Evolutionary conservation across 78 protist genomes (phyloP), one percentile per base, ranked within the genome.

Genomic region (Monocercomonoides exilis): DNA sequence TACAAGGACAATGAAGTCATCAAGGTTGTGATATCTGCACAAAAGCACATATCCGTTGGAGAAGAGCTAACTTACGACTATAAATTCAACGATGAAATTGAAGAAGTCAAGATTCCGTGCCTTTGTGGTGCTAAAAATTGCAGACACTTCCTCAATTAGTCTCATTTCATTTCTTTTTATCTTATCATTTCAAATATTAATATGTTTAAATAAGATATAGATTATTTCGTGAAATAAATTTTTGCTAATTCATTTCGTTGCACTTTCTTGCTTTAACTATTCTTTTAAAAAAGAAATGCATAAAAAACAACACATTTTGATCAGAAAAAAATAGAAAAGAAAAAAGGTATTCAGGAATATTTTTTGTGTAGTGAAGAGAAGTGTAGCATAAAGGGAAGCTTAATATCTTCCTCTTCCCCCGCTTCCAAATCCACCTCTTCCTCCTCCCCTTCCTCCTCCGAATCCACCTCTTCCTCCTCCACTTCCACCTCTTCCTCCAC

Each of bases 41-140:
- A 88, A 70, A 46, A 92, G 11, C 88, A 85, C 63, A 95, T 97
- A 32, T 46, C 0, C 0, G 70, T 63, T 6, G 99, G 99, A 1
- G 98, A 97, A 85, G 91, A 90, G 81, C 35, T 88, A 44, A 94
- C 97, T 1, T 96, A 96, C 81, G 98, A 96, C 86, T 96, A 96
- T 85, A 91, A 96, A 90, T 96, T 96, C 87, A 96, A 97, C 2
- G 3, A 87, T 6, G 99, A 96, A 45, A 98, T 92, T 45, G 94
- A 92, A 1, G 43, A 41, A 1, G n/a, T 32, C 11, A 95, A 95
- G 85, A 94, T 97, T 5, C 94, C 95, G 0, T 97, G 99, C 85
- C 79, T 87, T 3, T 97, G 99, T 80, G 97, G 97, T 36, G 79
- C 94, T 1, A 44, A 33, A 1, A 90, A 1, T 6, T 94, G 96